Conservation (phyloP, 768 basidiomycete species). For the Boletus reticulatus region DNA sequence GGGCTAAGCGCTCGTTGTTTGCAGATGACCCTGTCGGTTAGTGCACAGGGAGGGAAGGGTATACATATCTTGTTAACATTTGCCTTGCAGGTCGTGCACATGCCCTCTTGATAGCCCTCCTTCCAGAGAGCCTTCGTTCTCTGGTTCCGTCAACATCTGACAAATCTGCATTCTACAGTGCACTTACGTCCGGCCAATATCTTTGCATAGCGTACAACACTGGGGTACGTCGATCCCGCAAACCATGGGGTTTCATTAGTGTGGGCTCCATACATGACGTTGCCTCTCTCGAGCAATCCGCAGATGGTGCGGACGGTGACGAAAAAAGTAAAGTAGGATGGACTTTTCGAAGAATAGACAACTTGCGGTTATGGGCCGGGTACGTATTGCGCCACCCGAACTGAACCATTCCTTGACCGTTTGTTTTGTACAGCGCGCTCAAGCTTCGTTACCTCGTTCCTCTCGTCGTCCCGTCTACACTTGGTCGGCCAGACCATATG, state of each 20-base stretch:
- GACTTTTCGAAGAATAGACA: conserved; percentile 87
- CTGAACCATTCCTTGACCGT: neutral
- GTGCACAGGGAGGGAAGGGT: conserved; percentile 19
- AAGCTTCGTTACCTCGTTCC: conserved; percentile 81
- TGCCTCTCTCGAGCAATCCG: conserved; percentile 56
- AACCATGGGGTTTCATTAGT: conserved; percentile 88
- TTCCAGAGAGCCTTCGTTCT: conserved; percentile 55
- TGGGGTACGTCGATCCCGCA: conserved; percentile 73
- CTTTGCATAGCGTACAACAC: conserved; percentile 81
- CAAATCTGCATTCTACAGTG: conserved; percentile 43
- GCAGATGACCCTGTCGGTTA: conserved; percentile 56
- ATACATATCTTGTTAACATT: conserved; percentile 1
- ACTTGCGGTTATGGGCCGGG: conserved; percentile 84
- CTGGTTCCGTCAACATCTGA: conserved; percentile 35
- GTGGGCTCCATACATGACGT: conserved; percentile 79
- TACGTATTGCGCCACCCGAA: conserved; percentile 36
- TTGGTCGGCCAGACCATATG: conserved; percentile 27
- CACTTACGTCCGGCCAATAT: conserved; percentile 73
- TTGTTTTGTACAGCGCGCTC: conserved; percentile 53
- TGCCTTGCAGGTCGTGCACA: conserved; percentile 57
- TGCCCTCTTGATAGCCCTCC: conserved; percentile 54
- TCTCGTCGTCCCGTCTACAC: conserved; percentile 51
- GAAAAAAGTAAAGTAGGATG: conserved; percentile 58
- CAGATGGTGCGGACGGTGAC: conserved; percentile 33
- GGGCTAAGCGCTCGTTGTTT: conserved; percentile 68